Evolutionary conservation across 768 basidiomycete species (phyloP), one percentile per base, ranked within the genome.

Genomic region (Punctularia strigosozonata): DNA sequence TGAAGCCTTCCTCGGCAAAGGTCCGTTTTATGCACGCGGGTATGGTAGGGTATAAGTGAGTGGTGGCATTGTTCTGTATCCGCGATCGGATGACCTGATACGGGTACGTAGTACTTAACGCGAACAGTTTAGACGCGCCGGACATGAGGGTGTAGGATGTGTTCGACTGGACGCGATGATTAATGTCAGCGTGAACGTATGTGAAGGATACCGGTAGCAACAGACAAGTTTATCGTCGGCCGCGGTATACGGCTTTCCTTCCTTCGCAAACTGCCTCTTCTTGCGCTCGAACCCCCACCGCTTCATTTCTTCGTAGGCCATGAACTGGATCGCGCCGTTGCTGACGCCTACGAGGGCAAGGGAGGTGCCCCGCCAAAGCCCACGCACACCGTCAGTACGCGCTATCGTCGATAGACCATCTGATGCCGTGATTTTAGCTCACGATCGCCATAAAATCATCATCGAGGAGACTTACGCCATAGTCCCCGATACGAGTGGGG

Each of bases 81-180:
- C 92, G 75, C 2, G 94, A 91, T 39, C 94, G 77, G 30, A 99
- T 69, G 31, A 99, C 95, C 62, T 99, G 95, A 57, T 98, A 98
- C 6, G 95, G 95, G 57, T 99, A 99, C 24, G 95, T 99, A 17
- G 78, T 47, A 4, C 74, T 60, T 30, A 98, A 73, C 1, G 95
- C 89, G 17, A 72, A 69, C 4, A 95, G 61, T 59, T 98, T 98
- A 47, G 90, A 91, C 18, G 74, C 69, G 15, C 87, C 94, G 0
- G 89, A 94, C 75, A 97, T 94, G 26, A 86, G 45, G 6, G 90
- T 87, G 62, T 98, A 98, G 23, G 89, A 70, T 23, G 76, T 68
- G 53, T 98, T 98, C 14, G 88, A 86, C 94, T 97, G 50, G 0
- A n/a, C 14, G 19, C 15, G 19, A 31, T 21, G n/a, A 18, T 33